These are phyloP conservation scores for Boechera divaricarpa DNA, from an alignment of 345 rosid genomes.

Conservation along the genomic window DNA sequence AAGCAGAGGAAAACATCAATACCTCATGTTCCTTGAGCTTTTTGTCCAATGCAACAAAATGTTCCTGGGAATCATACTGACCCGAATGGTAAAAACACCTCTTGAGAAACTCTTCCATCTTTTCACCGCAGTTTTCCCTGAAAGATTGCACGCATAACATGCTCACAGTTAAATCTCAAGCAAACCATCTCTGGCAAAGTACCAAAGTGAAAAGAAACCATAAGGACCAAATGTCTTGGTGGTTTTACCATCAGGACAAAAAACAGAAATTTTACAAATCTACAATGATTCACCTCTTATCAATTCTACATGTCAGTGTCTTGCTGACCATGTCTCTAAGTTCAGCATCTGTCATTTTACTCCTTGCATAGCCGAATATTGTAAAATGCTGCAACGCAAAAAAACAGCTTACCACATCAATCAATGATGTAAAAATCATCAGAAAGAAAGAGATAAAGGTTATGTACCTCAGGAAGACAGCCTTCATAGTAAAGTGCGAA, in stretches of 20 bases:
- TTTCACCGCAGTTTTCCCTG: conserved; percentile 90
- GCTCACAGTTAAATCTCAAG: conserved; percentile 12
- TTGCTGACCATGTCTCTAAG: conserved; percentile 92
- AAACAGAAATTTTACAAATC: neutral
- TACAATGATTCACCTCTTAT: conserved; percentile 67
- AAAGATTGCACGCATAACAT: neutral
- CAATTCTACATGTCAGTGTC: conserved; percentile 95
- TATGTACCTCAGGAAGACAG: conserved; percentile 85
- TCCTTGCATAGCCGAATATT: conserved; percentile 89
- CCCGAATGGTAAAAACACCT: conserved; percentile 98
- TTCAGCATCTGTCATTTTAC: conserved; percentile 94
- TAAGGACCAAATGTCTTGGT: neutral
- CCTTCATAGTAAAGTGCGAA: conserved; percentile 96
- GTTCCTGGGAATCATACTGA: conserved; percentile 87
- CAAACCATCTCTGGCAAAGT: conserved; percentile 10
- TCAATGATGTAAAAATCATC: conserved; percentile 5
- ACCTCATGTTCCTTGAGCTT: conserved; percentile 95
- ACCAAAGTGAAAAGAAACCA: neutral
- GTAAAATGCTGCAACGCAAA: conserved; percentile 76
- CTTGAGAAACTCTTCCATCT: conserved; percentile 93
- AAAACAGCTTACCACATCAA: conserved; percentile 25
- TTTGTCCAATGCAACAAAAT: conserved; percentile 78
- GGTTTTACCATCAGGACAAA: no score
- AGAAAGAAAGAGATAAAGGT: neutral
- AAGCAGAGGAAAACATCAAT: conserved; percentile 32